A percentile compares a stretch with the other conserved stretches of the same genome.
Evolutionary conservation across 2,329 filamentous ascomycete species (phyloP).

Genomic region (Clonostachys solani): DNA sequence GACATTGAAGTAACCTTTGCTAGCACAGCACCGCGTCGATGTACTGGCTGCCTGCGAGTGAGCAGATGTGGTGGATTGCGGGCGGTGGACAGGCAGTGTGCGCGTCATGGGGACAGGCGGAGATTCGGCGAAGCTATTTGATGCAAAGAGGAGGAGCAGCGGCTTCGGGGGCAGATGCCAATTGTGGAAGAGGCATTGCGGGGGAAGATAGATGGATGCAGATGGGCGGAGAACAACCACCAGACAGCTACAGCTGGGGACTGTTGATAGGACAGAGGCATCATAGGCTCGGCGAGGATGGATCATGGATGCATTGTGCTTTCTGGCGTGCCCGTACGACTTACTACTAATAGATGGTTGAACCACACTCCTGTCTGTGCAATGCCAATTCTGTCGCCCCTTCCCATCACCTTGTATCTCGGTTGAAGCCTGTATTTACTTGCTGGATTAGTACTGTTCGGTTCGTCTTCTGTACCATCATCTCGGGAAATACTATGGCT

Average conservation of each 20-base stretch:
- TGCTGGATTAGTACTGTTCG: not conserved
- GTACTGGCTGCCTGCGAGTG: not conserved
- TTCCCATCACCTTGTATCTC: not conserved
- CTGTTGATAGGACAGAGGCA: too few species aligned
- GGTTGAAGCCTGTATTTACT: not conserved
- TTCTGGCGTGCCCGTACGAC: not conserved
- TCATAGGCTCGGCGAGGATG: too few species aligned
- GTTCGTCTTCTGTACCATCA: conserved; percentile 1
- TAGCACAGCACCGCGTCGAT: too few species aligned
- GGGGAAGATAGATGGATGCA: not conserved
- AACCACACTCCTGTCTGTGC: too few species aligned
- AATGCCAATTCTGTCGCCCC: not conserved
- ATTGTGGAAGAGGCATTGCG: not conserved
- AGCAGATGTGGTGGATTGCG: not conserved
- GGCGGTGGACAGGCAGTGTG: not conserved
- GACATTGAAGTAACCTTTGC: too few species aligned
- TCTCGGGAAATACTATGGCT: conserved; percentile 1
- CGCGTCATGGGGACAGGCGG: conserved; percentile 1
- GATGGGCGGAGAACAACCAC: not conserved
- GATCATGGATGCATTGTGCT: not conserved
- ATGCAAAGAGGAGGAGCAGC: not conserved
- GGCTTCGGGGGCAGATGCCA: not conserved
- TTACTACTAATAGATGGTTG: not conserved
- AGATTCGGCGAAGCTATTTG: not conserved
- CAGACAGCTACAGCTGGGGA: too few species aligned